Evolutionary conservation across 768 basidiomycete genomes (phyloP), one percentile per base, ranked within the genome.

Genomic region (Pleurotus salmoneostramineus): DNA sequence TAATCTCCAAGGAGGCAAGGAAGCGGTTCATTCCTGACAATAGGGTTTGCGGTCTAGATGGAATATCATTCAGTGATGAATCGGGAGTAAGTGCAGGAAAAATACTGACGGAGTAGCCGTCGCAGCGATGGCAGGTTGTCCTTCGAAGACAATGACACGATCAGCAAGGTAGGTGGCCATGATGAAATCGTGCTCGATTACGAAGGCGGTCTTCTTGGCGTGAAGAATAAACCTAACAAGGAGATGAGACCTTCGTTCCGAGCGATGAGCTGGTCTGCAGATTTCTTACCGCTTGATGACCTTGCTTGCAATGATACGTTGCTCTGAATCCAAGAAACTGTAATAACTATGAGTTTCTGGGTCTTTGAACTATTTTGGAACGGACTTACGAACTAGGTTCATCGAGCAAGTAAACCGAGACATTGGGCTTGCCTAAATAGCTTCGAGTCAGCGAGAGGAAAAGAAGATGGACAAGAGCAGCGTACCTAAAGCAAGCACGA

Each of bases 141-240:
- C 92, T 69, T 91, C 88, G 65, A 93, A 95, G 10, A 95, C 93
- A 59, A 96, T 94, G 65, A 97, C 94, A 47, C 96, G 90, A 70
- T 99, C 97, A 43, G 97, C 96, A 57, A 99, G 90, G 73, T 99
- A 98, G 2, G 96, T 98, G 3, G 96, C 95, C 96, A 98, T 98
- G 77, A 98, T 97, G 73, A 99, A 98, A 78, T 98, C 96, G 85
- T 99, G 97, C 82, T 99, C 97, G 68, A 99, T 98, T 65, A 99
- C 83, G 71, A 99, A 98, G 0, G 97, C 97, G 1, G 95, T 98
- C 77, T 95, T 95, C 80, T 97, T 97, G 11, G 94, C 84, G 68
- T 97, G 91, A 33, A 98, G 85, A 67, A 99, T 93, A 74, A 96
- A 98, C 49, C 89, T 90, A 49, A 45, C 10, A 5, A 8, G 3